These are phyloP conservation scores for Bauhinia variegata DNA, from an alignment of 306 rosid species.

Conservation along the genomic window DNA sequence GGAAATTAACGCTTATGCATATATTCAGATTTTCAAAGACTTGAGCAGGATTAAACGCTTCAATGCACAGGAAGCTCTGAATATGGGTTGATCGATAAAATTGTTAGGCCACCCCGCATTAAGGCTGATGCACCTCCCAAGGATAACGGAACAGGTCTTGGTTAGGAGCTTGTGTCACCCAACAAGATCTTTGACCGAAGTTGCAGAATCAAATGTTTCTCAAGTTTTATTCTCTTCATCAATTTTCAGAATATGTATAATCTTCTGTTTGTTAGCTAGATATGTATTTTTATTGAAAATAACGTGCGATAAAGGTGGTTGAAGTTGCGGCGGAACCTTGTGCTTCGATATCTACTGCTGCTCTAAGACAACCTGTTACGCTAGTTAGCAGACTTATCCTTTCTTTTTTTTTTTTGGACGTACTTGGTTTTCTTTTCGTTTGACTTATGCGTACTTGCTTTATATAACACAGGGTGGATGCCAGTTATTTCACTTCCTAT, in stretches of 20 bases:
- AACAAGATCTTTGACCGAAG: constrained; percentile 14
- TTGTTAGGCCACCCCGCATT: constrained; percentile 79
- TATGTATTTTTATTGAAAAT: constrained; percentile 14
- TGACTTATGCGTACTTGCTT: no score
- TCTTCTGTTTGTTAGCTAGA: constrained; percentile 32
- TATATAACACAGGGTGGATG: no score
- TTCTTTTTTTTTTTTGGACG: no score
- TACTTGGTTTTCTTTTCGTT: no score
- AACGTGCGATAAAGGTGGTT: background rate
- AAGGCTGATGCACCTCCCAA: constrained; percentile 75
- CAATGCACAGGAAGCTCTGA: constrained; percentile 79
- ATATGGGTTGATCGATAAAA: constrained; percentile 86
- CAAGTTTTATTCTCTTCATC: constrained; percentile 20
- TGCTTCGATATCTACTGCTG: no score
- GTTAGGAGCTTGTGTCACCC: constrained; percentile 29
- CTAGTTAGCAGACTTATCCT: no score
- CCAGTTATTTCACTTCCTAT: background rate
- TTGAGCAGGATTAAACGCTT: constrained; percentile 71
- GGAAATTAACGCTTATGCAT: constrained; percentile 33
- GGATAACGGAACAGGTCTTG: constrained; percentile 71
- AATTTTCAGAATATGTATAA: constrained; percentile 36
- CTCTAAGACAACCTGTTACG: no score
- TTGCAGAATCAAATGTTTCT: constrained; percentile 26
- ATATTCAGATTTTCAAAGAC: constrained; percentile 68
- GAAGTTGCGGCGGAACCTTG: background rate